Percentiles rank a stretch among this genome's conserved stretches.
Conservation (phyloP, 2,329 filamentous ascomycete genomes). For the Hortaea sp. region DNA sequence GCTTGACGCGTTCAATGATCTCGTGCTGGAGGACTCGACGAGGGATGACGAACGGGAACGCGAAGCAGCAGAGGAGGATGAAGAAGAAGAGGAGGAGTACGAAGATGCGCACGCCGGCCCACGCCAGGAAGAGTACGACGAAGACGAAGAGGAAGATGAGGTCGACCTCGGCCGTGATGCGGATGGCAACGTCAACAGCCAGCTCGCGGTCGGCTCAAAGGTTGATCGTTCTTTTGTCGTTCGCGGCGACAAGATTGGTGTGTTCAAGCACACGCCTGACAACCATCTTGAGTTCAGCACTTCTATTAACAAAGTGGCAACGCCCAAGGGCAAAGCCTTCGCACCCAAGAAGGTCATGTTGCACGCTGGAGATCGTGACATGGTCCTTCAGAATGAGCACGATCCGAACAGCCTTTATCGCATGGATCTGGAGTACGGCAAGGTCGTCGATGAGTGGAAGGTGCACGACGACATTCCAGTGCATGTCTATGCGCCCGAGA, state of each 20-base stretch:
- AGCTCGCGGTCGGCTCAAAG: constrained; percentile 92
- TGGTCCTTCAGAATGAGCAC: constrained; percentile 73
- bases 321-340: constrained; percentile 76
- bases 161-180: constrained; percentile 57
- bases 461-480: constrained; percentile 93
- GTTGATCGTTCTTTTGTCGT: constrained; percentile 96
- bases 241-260: constrained; percentile 92
- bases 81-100: constrained; percentile 46
- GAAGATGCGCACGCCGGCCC: constrained; percentile 56
- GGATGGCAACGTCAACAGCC: constrained; percentile 81
- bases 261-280: constrained; percentile 92
- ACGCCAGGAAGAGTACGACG: constrained; percentile 63
- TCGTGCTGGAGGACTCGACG: constrained; percentile 75
- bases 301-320: constrained; percentile 92
- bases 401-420: constrained; percentile 88
- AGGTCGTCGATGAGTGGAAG: constrained; percentile 98
- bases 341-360: constrained; percentile 96
- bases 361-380: constrained; percentile 78
- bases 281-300: constrained; percentile 93
- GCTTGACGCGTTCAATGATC: constrained; percentile 85
- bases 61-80: constrained; percentile 43
- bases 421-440: constrained; percentile 97
- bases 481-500: constrained; percentile 84
- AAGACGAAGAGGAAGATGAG: constrained; percentile 66
- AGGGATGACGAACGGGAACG: constrained; percentile 46